Evolutionary conservation across 2,329 filamentous ascomycete species (phyloP).

Genomic region (Penicillium fuscoglaucum): DNA sequence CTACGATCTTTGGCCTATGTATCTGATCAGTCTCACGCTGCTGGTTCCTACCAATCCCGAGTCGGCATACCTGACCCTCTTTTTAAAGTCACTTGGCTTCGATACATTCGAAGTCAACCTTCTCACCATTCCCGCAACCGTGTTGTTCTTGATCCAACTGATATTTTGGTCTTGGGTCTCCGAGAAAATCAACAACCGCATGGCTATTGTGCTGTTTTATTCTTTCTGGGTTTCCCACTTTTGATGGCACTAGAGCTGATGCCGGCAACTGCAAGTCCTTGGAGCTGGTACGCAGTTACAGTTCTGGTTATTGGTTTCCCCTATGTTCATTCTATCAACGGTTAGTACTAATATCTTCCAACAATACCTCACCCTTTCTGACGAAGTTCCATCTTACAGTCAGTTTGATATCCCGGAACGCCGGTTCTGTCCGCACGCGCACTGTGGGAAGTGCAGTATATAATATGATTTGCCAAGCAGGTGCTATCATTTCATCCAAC

Average conservation of each 20-base stretch:
- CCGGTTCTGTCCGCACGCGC: constrained; percentile 33
- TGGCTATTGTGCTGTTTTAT: constrained; percentile 52
- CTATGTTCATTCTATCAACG: constrained; percentile 54
- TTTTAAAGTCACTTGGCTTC: constrained; percentile 46
- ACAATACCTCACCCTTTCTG: background rate
- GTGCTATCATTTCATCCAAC: constrained; percentile 31
- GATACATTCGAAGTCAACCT: constrained; percentile 35
- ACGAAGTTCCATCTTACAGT: background rate
- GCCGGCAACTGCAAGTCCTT: constrained; percentile 47
- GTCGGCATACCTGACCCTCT: constrained; percentile 48
- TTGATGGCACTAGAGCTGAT: constrained; percentile 52
- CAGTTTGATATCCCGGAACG: constrained; percentile 29
- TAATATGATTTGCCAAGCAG: constrained; percentile 38
- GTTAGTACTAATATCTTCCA: constrained; percentile 11
- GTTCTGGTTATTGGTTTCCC: constrained; percentile 47
- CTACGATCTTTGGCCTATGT: constrained; percentile 38
- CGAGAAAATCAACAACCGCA: constrained; percentile 54
- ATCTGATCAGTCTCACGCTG: constrained; percentile 32
- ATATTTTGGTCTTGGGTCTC: constrained; percentile 52
- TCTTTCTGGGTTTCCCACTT: constrained; percentile 55
- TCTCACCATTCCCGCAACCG: constrained; percentile 59
- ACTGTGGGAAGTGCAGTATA: constrained; percentile 34
- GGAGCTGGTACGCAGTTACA: constrained; percentile 51
- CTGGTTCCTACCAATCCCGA: constrained; percentile 31
- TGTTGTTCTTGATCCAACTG: constrained; percentile 56